Conservation (phyloP, 2,329 filamentous ascomycete genomes). For the Gnomoniopsis smithogilvyi region DNA sequence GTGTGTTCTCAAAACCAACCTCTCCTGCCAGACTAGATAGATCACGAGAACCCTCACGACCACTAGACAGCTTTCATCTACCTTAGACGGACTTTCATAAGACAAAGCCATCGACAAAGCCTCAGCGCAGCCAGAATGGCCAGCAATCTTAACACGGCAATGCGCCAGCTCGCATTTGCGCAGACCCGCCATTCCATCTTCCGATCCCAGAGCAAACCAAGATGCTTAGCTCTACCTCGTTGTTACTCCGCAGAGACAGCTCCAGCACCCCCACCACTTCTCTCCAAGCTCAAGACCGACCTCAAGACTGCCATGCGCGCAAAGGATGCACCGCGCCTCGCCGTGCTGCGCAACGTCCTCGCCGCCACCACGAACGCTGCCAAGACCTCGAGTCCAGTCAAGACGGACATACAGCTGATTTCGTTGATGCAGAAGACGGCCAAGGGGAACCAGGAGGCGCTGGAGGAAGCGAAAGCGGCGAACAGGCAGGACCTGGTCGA, state of each 20-base stretch:
- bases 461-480: constrained; percentile 60
- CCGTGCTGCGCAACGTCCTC: constrained; percentile 66
- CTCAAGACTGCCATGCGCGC: constrained; percentile 64
- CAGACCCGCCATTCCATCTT: constrained; percentile 4
- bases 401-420: constrained; percentile 67
- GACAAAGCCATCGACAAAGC: background rate
- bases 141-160: constrained; percentile 5
- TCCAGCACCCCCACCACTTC: constrained; percentile 40
- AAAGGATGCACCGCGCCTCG: constrained; percentile 62
- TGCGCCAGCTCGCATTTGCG: constrained; percentile 10
- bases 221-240: constrained; percentile 21
- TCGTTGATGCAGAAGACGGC: constrained; percentile 63
- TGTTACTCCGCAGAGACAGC: constrained; percentile 32
- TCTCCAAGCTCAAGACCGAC: constrained; percentile 55
- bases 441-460: constrained; percentile 54
- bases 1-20: too few species aligned
- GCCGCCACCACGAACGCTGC: constrained; percentile 71
- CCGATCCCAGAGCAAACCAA: background rate
- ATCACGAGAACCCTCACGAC: too few species aligned
- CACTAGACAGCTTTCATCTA: background rate
- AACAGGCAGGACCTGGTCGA: constrained; percentile 66
- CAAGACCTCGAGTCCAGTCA: constrained; percentile 66
- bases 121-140: constrained; percentile 2
- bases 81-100: background rate
- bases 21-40: too few species aligned